A percentile compares a stretch with the other conserved stretches of the same genome.
Evolutionary conservation across 495 filamentous ascomycete species (phyloP).

Genomic region (Usnea hakonensis): DNA sequence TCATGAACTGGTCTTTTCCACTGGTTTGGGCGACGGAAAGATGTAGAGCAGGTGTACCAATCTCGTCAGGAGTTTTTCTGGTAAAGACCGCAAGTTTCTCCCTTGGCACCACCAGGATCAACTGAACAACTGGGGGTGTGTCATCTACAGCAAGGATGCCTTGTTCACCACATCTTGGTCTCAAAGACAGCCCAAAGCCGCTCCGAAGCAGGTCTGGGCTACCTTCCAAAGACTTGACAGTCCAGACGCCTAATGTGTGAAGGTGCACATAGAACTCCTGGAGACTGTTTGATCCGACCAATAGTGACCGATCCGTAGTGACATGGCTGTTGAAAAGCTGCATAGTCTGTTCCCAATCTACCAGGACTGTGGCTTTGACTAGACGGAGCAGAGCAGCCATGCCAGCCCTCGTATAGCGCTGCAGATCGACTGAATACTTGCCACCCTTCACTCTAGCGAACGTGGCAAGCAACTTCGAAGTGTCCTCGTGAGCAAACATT

Average conservation of each 20-base stretch:
- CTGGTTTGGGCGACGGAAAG: conserved; percentile 2
- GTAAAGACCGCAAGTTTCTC: conserved; percentile 10
- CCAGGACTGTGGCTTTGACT: conserved; percentile 23
- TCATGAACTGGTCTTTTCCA: conserved; percentile 1
- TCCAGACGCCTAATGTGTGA: conserved; percentile 27
- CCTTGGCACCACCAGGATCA: conserved; percentile 9
- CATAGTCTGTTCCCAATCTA: conserved; percentile 32
- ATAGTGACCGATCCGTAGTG: conserved; percentile 22
- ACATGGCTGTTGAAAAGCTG: conserved; percentile 23
- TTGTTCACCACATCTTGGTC: neutral
- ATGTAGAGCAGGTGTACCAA: conserved; percentile 11
- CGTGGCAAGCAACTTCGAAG: conserved; percentile 15
- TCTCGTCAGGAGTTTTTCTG: neutral
- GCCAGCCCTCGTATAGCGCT: conserved; percentile 35
- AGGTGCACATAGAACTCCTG: conserved; percentile 27
- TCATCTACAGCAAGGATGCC: conserved; percentile 7
- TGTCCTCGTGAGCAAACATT: conserved; percentile 38
- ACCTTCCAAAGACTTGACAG: neutral
- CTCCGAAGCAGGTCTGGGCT: neutral
- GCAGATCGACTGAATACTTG: neutral
- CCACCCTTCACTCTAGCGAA: conserved; percentile 2
- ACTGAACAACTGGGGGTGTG: conserved; percentile 7
- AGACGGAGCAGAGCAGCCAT: conserved; percentile 33
- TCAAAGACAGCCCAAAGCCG: neutral
- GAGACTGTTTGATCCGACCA: conserved; percentile 25